phyloP scores from a whole-genome alignment of 2,329 filamentous ascomycete genomes.

The Dendryphion nanum region DNA sequence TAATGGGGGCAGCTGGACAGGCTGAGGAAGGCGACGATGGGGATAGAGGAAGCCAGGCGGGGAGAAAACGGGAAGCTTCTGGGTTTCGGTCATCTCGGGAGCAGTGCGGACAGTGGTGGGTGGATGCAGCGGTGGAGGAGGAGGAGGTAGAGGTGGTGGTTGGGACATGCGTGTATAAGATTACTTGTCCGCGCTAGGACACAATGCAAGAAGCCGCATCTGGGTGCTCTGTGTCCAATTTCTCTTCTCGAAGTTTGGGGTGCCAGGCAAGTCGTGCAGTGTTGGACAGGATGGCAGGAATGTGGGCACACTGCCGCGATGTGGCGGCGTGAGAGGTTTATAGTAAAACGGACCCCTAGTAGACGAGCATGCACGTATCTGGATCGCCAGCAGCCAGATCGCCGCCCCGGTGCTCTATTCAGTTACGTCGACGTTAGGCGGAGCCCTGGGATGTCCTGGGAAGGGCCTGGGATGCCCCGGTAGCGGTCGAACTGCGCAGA shows the following conservation, averaged over 20 bases:
- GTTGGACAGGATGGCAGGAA: constrained; percentile 40
- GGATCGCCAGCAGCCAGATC: constrained; percentile 40
- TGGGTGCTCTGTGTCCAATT: constrained; percentile 36
- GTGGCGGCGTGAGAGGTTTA: constrained; percentile 41
- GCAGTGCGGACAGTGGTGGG: constrained; percentile 32
- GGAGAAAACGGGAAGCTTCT: constrained; percentile 43
- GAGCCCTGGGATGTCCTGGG: constrained; percentile 31
- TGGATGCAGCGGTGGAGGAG: constrained; percentile 44
- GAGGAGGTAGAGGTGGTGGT: constrained; percentile 38
- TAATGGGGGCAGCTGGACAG: constrained; percentile 40
- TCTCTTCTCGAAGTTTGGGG: constrained; percentile 32
- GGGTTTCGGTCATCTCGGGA: constrained; percentile 47
- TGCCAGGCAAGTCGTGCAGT: constrained; percentile 37
- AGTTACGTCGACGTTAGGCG: constrained; percentile 36
- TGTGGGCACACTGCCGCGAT: constrained; percentile 37
- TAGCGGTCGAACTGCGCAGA: no score
- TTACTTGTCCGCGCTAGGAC: constrained; percentile 41
- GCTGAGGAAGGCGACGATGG: constrained; percentile 40
- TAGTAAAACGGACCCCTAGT: constrained; percentile 29
- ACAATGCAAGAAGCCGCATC: constrained; percentile 43
- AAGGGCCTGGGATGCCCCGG: constrained; percentile 14
- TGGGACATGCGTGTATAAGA: constrained; percentile 44
- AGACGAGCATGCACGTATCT: constrained; percentile 37
- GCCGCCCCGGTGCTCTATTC: constrained; percentile 30
- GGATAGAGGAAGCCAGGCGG: constrained; percentile 40